phyloP scores from a whole-genome alignment of 305 asterid species.

The Solanum chacoense region DNA sequence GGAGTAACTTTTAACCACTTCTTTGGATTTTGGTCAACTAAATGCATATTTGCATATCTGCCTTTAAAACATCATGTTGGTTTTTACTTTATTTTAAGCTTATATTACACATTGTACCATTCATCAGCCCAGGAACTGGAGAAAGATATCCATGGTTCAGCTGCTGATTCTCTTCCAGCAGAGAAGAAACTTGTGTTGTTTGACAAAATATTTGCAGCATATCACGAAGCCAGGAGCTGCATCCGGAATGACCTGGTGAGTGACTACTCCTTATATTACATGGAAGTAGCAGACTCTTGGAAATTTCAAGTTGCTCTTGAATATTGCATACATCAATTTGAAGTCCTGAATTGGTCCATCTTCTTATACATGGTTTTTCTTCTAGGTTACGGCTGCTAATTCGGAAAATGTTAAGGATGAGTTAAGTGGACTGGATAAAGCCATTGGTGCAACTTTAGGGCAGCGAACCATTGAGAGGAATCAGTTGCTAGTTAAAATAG shows the following conservation, averaged over 20 bases:
- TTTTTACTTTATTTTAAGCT: conserved; percentile 13
- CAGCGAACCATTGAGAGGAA: conserved; percentile 90
- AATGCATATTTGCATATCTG: neutral
- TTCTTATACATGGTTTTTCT: conserved; percentile 12
- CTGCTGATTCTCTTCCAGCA: conserved; percentile 60
- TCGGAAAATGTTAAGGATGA: conserved; percentile 86
- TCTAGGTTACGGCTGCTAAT: conserved; percentile 70
- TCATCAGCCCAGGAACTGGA: conserved; percentile 94
- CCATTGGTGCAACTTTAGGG: conserved; percentile 80
- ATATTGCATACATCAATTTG: neutral
- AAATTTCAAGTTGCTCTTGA: neutral
- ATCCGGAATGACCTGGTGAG: conserved; percentile 83
- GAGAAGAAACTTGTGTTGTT: conserved; percentile 64
- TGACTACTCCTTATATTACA: neutral
- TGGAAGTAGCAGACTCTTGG: neutral
- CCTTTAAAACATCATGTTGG: neutral
- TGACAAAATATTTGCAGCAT: conserved; percentile 91
- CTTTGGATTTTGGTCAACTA: neutral
- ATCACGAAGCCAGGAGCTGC: conserved; percentile 80
- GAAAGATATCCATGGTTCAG: conserved; percentile 69
- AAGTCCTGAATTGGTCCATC: neutral
- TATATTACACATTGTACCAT: conserved; percentile 9
- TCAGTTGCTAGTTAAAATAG: conserved; percentile 72
- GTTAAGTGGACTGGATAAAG: conserved; percentile 91
- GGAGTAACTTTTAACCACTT: neutral